Evolutionary conservation across 257 asterid genomes (phyloP).

Genomic region (Solanum virginianum): DNA sequence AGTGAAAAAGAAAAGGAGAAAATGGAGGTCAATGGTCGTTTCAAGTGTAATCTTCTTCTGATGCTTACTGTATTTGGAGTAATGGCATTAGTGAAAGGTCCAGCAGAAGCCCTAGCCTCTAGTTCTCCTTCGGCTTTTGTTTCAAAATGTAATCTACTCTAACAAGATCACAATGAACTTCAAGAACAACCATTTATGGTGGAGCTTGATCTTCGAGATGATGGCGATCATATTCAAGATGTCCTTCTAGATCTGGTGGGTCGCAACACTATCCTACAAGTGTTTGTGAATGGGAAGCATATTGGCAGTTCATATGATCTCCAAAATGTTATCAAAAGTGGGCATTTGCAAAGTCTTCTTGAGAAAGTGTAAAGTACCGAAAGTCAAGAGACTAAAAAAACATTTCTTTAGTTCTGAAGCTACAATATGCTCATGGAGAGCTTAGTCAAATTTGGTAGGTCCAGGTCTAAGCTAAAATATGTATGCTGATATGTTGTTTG

Average conservation of each 20-base stretch:
- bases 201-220: constrained; percentile 98
- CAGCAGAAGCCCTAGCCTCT: constrained; percentile 45
- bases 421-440: not conserved
- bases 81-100: constrained; percentile 26
- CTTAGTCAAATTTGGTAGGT: not conserved
- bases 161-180: constrained; percentile 60
- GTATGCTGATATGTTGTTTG: not conserved
- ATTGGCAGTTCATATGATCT: constrained; percentile 86
- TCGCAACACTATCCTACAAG: constrained; percentile 83
- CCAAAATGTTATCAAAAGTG: constrained; percentile 17
- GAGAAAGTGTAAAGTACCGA: constrained; percentile 9
- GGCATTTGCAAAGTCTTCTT: constrained; percentile 21
- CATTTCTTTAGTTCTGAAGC: not conserved
- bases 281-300: constrained; percentile 89
- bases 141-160: constrained; percentile 71
- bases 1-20: constrained; percentile 12
- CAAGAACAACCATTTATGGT: constrained; percentile 75
- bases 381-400: not conserved
- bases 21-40: constrained; percentile 11
- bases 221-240: constrained; percentile 67
- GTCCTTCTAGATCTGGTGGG: constrained; percentile 76
- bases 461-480: not conserved
- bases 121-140: constrained; percentile 84
- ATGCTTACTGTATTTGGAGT: constrained; percentile 38
- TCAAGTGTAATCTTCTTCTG: constrained; percentile 22